phyloP scores from a whole-genome alignment of 2,329 filamentous ascomycete species.

The Geosmithia flava region DNA sequence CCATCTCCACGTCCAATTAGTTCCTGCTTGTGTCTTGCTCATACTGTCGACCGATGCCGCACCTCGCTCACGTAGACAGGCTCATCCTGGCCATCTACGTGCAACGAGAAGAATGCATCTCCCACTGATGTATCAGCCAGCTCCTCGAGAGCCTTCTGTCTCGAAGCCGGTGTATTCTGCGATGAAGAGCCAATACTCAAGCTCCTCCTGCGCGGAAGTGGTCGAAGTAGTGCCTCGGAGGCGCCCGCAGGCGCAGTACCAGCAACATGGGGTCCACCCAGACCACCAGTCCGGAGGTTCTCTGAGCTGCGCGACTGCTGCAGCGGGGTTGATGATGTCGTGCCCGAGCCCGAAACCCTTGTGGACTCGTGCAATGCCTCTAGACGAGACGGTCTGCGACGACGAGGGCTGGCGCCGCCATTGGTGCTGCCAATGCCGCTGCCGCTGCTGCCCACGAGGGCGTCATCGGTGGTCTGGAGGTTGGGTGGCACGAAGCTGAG shows the following conservation, averaged over 20 bases:
- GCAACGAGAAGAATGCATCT: conserved; percentile 83
- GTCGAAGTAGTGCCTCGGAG: conserved; percentile 6
- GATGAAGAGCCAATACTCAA: conserved; percentile 24
- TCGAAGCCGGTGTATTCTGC: conserved; percentile 28
- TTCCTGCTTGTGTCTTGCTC: conserved; percentile 1
- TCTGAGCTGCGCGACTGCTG: conserved; percentile 45
- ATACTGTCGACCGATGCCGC: conserved; percentile 58
- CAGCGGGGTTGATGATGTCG: conserved; percentile 23
- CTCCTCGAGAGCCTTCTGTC: conserved; percentile 68
- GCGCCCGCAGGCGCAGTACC: neutral
- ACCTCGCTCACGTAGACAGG: conserved; percentile 88
- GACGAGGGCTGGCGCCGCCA: neutral
- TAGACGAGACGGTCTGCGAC: conserved; percentile 25
- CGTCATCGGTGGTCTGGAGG: conserved; percentile 66
- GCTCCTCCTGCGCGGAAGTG: conserved; percentile 31
- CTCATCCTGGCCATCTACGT: conserved; percentile 51
- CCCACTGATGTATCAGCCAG: conserved; percentile 60
- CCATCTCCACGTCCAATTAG: neutral
- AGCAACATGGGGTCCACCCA: neutral
- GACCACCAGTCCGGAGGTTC: conserved; percentile 22
- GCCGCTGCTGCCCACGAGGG: conserved; percentile 22
- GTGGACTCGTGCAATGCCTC: conserved; percentile 29
- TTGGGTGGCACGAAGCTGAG: conserved; percentile 52
- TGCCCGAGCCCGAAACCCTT: neutral
- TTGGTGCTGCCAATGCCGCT: conserved; percentile 43